Percentiles rank a stretch among this genome's conserved stretches.
Conservation (phyloP, 1,139 yeast genomes). For the Eremothecium gossypii region DNA sequence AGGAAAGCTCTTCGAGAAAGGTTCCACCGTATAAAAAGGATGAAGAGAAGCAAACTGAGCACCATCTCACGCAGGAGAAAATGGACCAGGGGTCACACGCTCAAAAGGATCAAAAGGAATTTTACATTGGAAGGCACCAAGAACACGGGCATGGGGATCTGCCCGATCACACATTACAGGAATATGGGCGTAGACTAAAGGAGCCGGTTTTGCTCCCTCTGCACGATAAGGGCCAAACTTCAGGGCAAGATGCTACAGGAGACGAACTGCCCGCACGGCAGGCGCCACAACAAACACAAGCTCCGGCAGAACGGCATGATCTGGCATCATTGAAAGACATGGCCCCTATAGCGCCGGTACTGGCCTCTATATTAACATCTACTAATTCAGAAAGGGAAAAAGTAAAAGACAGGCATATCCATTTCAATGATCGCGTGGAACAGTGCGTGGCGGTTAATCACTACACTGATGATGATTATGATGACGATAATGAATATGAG, state of each 20-base stretch:
- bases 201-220: no score
- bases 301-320: neutral
- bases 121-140: no score
- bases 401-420: conserved; percentile 49
- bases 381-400: conserved; percentile 17
- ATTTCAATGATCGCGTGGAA: conserved; percentile 85
- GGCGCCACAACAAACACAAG: no score
- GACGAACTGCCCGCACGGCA: no score
- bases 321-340: neutral
- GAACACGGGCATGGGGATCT: no score
- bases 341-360: conserved; percentile 1
- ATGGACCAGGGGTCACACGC: no score
- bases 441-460: conserved; percentile 73
- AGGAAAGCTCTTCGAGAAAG: conserved; percentile 1
- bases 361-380: conserved; percentile 9
- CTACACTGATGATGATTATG: conserved; percentile 33
- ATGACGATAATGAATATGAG: conserved; percentile 22
- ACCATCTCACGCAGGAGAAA: neutral
- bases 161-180: no score
- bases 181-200: no score
- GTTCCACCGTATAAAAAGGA: neutral
- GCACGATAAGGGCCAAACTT: no score
- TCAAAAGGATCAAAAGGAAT: no score
- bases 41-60: neutral
- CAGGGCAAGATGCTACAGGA: neutral